These are phyloP conservation scores for Penicillium crustosum DNA, from an alignment of 2,329 filamentous ascomycete species.

Conservation along the genomic window DNA sequence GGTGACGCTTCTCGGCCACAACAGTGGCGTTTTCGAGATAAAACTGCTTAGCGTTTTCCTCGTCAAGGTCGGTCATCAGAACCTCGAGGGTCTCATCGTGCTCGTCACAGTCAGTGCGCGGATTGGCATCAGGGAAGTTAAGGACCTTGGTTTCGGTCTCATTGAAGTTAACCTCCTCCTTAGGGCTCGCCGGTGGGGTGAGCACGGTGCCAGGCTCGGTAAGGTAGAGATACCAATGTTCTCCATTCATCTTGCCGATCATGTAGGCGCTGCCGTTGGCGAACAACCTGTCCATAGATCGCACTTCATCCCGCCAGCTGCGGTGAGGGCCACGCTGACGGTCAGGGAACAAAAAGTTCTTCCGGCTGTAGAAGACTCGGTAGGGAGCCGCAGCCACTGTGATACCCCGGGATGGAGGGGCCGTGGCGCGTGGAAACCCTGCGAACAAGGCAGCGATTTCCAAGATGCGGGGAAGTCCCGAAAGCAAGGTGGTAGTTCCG, in stretches of 20 bases:
- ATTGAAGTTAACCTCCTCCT: constrained; percentile 46
- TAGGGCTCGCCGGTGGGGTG: constrained; percentile 78
- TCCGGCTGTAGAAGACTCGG: constrained; percentile 97
- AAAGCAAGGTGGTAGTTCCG: constrained; percentile 89
- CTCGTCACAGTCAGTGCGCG: constrained; percentile 35
- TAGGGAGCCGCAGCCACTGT: constrained; percentile 81
- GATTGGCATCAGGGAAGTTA: constrained; percentile 49
- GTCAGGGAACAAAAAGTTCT: constrained; percentile 96
- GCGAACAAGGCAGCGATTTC: constrained; percentile 86
- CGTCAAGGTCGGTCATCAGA: constrained; percentile 67
- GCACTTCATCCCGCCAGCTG: constrained; percentile 96
- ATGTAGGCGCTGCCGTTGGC: constrained; percentile 93
- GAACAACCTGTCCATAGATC: constrained; percentile 88
- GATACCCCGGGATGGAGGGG: constrained; percentile 64
- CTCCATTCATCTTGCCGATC: constrained; percentile 99
- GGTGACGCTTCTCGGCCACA: constrained; percentile 80
- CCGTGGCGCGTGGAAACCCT: constrained; percentile 81
- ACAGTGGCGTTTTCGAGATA: constrained; percentile 80
- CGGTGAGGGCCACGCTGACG: constrained; percentile 91
- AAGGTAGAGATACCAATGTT: constrained; percentile 98
- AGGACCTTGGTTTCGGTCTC: constrained; percentile 62
- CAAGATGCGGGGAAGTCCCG: constrained; percentile 83
- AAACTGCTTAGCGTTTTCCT: constrained; percentile 66
- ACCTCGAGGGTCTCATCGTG: constrained; percentile 59
- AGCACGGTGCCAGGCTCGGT: constrained; percentile 78